A percentile compares a stretch with the other conserved stretches of the same genome.
Evolutionary conservation across 2,329 filamentous ascomycete species (phyloP).

Genomic region (Verruconis gallopava): DNA sequence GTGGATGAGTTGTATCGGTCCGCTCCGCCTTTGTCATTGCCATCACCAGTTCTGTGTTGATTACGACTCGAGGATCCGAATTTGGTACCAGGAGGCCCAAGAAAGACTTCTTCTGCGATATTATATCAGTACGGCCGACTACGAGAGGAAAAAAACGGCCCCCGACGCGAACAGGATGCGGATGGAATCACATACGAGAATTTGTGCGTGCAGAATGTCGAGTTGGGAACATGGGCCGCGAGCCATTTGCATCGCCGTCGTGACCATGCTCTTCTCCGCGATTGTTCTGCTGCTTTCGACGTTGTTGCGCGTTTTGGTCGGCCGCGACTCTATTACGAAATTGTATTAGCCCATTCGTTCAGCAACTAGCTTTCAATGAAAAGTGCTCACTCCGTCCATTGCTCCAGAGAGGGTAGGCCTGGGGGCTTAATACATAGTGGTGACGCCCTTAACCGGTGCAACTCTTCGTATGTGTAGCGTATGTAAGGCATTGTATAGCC

Average conservation of each 20-base stretch:
- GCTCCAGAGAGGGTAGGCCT: conserved; percentile 68
- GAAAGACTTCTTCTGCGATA: conserved; percentile 42
- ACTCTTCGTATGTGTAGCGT: conserved; percentile 61
- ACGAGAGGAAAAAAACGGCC: too few relatives aligned
- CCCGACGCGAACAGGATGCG: too few relatives aligned
- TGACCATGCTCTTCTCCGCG: conserved; percentile 2
- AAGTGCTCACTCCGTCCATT: conserved; percentile 92
- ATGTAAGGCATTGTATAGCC: conserved; percentile 4
- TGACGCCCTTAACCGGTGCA: conserved; percentile 65
- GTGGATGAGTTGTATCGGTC: conserved; percentile 25
- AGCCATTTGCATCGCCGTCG: conserved; percentile 3
- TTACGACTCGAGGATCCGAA: conserved; percentile 64
- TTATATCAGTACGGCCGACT: neutral
- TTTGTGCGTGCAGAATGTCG: conserved; percentile 8
- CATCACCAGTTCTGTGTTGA: conserved; percentile 24
- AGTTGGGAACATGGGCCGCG: conserved; percentile 4
- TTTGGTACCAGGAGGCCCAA: conserved; percentile 69
- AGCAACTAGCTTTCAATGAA: conserved; percentile 1
- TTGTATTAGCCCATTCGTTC: conserved; percentile 7
- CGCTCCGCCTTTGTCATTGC: conserved; percentile 27
- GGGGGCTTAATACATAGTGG: conserved; percentile 72
- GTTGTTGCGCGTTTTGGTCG: conserved; percentile 4
- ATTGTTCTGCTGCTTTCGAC: conserved; percentile 8
- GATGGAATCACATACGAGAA: conserved; percentile 2
- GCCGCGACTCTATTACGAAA: neutral